These are phyloP conservation scores for Nidularia pulvinata DNA, from an alignment of 768 basidiomycete genomes.

Conservation along the genomic window DNA sequence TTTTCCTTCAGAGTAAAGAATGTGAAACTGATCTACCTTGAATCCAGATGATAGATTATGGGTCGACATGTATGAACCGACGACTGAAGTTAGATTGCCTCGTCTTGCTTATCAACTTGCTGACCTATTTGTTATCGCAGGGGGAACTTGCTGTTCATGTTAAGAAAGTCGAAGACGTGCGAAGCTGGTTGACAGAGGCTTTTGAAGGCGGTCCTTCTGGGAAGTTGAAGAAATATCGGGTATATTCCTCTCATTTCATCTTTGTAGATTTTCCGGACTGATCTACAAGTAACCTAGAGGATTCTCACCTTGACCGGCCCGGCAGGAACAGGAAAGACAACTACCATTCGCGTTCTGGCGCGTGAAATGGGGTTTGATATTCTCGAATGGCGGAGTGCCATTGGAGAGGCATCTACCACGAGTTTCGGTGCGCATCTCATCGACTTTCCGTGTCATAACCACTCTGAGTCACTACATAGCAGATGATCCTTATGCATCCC, in stretches of 20 bases:
- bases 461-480: background rate
- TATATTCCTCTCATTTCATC: conserved; percentile 29
- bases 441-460: background rate
- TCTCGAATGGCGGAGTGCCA: conserved; percentile 81
- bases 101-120: background rate
- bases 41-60: conserved; percentile 42
- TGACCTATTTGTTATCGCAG: conserved; percentile 26
- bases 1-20: background rate
- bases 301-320: conserved; percentile 87
- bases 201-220: conserved; percentile 66
- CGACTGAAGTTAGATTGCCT: conserved; percentile 40
- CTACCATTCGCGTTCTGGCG: conserved; percentile 76
- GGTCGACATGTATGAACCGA: conserved; percentile 67
- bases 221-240: conserved; percentile 72
- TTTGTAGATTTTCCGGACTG: background rate
- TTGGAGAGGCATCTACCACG: conserved; percentile 43
- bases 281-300: conserved; percentile 43
- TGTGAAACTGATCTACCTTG: too few relatives aligned
- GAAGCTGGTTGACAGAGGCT: conserved; percentile 74
- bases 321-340: conserved; percentile 89
- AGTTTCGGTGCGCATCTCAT: conserved; percentile 13
- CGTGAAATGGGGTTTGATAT: conserved; percentile 77
- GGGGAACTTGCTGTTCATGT: conserved; percentile 80
- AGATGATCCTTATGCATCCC: background rate
- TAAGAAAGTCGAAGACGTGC: conserved; percentile 76